phyloP scores from a whole-genome alignment of 1,139 yeast genomes.

The Geotrichum australiense region DNA sequence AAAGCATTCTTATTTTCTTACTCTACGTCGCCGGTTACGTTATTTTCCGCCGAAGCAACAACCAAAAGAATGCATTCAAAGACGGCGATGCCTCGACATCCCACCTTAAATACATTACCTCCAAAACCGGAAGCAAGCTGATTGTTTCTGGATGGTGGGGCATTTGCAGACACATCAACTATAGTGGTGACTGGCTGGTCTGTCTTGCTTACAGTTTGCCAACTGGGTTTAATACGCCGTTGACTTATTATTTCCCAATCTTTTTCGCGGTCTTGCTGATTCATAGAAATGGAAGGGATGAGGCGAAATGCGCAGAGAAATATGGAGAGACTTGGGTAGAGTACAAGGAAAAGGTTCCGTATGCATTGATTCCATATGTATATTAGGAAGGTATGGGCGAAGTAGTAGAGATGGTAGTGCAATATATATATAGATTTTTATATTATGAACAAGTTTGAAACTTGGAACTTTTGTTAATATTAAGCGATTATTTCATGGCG shows the following conservation, averaged over 20 bases:
- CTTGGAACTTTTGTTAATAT: not conserved
- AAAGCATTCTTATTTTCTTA: constrained; percentile 36
- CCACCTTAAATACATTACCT: constrained; percentile 58
- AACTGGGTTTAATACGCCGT: constrained; percentile 72
- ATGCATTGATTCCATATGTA: constrained; percentile 80
- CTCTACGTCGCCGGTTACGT: constrained; percentile 58
- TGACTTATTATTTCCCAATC: constrained; percentile 80
- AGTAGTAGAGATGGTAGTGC: not conserved
- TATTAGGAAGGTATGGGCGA: no score
- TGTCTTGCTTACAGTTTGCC: constrained; percentile 92
- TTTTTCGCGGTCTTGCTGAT: constrained; percentile 76
- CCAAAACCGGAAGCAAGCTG: constrained; percentile 72
- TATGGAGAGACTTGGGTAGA: constrained; percentile 82
- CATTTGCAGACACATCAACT: constrained; percentile 83
- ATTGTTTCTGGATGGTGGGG: constrained; percentile 97
- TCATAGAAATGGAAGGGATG: constrained; percentile 89
- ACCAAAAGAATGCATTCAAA: constrained; percentile 78
- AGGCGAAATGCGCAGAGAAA: constrained; percentile 78
- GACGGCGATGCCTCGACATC: constrained; percentile 61
- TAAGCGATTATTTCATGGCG: not conserved
- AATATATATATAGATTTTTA: not conserved
- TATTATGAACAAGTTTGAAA: not conserved
- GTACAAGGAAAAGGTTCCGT: constrained; percentile 76
- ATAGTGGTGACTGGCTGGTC: constrained; percentile 91
- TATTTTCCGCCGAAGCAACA: constrained; percentile 77